phyloP scores from a whole-genome alignment of 148 eudicot species.

The Cornus kousa region DNA sequence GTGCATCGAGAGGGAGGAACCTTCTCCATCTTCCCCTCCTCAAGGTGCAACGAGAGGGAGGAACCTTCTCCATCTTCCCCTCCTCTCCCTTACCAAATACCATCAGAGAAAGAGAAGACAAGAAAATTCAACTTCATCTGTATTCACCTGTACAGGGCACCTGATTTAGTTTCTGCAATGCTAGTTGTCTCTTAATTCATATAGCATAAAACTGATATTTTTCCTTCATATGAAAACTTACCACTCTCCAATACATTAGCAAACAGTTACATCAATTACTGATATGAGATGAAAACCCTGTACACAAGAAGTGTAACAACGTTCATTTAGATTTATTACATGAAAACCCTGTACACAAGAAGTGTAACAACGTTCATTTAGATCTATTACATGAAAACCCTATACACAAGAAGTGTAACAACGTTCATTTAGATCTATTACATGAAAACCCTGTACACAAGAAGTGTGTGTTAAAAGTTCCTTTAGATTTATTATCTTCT shows the following conservation, averaged over 20 bases:
- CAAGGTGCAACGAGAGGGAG: too few relatives aligned
- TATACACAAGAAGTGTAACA: neutral
- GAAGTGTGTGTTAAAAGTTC: neutral
- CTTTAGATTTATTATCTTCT: neutral
- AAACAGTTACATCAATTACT: neutral
- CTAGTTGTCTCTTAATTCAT: too few relatives aligned
- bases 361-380: neutral
- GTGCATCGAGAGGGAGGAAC: too few relatives aligned
- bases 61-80: too few relatives aligned
- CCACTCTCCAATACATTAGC: neutral
- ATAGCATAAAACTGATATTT: neutral
- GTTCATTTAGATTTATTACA: neutral
- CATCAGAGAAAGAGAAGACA: too few relatives aligned
- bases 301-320: too few relatives aligned
- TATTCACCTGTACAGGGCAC: neutral
- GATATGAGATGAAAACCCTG: neutral
- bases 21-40: too few relatives aligned
- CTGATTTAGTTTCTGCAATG: neutral
- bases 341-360: neutral
- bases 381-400: neutral
- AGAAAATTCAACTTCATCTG: neutral
- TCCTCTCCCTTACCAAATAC: too few relatives aligned
- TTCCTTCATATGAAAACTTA: neutral
- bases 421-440: neutral
- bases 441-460: neutral